These are phyloP conservation scores for Phanerochaete sordida DNA, from an alignment of 768 basidiomycete genomes.

Conservation along the genomic window DNA sequence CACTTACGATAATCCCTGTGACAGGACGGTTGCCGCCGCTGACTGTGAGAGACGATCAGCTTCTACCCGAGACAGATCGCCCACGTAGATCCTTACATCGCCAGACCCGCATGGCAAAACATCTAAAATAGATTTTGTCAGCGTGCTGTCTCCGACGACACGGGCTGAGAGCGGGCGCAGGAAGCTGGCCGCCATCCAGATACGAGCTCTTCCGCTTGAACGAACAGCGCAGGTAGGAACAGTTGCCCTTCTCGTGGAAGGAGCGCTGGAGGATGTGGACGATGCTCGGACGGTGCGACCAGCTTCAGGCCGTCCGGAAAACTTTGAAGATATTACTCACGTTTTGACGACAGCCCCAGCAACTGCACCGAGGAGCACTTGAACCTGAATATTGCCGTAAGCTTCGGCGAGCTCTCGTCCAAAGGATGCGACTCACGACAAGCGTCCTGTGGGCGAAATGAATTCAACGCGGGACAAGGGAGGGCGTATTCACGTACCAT, in stretches of 20 bases:
- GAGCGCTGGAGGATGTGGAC: no score
- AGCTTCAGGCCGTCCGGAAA: no score
- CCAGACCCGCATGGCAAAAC: conserved; percentile 61
- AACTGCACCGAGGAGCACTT: conserved; percentile 27
- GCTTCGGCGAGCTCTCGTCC: background rate
- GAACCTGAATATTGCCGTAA: background rate
- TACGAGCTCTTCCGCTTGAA: no score
- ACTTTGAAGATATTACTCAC: conserved; percentile 34
- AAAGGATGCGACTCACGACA: conserved; percentile 12
- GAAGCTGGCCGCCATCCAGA: no score
- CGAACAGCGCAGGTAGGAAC: no score
- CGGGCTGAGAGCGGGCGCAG: no score
- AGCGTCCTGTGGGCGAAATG: conserved; percentile 15
- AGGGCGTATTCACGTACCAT: conserved; percentile 20
- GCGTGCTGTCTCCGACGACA: no score
- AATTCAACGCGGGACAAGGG: background rate
- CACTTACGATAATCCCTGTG: conserved; percentile 43
- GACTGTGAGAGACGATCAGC: conserved; percentile 32
- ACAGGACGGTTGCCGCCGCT: conserved; percentile 49
- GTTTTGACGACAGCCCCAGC: conserved; percentile 54
- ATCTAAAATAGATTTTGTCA: conserved; percentile 32
- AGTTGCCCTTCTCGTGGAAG: no score
- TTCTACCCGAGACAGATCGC: background rate
- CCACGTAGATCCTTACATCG: conserved; percentile 41
- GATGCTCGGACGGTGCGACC: no score